phyloP scores from a whole-genome alignment of 257 asterid genomes.

The Solanum peruvianum region DNA sequence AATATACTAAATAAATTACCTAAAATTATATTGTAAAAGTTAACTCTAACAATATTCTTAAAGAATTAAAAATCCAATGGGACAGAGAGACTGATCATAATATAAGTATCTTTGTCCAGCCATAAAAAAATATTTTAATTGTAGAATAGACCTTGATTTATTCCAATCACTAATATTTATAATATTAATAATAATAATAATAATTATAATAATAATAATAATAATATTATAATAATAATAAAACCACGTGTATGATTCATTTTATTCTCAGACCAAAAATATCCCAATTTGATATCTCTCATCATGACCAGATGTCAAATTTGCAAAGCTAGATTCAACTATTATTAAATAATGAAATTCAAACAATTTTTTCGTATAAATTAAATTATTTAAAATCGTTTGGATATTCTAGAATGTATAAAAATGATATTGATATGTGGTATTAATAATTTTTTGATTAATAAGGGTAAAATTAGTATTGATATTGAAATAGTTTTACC shows the following conservation, averaged over 20 bases:
- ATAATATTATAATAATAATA: too few species aligned
- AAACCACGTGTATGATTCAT: not conserved
- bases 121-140: not conserved
- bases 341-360: not conserved
- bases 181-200: too few species aligned
- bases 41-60: not conserved
- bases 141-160: not conserved
- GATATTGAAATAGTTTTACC: too few species aligned
- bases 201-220: not conserved
- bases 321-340: not conserved
- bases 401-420: not conserved
- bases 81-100: not conserved
- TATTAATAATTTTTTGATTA: too few species aligned
- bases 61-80: not conserved
- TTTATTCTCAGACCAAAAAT: not conserved
- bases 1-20: too few species aligned
- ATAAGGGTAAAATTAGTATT: too few species aligned
- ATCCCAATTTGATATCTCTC: not conserved
- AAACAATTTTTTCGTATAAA: not conserved
- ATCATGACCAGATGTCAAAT: not conserved
- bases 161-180: not conserved
- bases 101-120: not conserved
- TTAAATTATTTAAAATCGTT: not conserved
- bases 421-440: too few species aligned
- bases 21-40: not conserved